Evolutionary conservation across 768 basidiomycete genomes (phyloP).

Genomic region (Peribolospora kevripleyi): DNA sequence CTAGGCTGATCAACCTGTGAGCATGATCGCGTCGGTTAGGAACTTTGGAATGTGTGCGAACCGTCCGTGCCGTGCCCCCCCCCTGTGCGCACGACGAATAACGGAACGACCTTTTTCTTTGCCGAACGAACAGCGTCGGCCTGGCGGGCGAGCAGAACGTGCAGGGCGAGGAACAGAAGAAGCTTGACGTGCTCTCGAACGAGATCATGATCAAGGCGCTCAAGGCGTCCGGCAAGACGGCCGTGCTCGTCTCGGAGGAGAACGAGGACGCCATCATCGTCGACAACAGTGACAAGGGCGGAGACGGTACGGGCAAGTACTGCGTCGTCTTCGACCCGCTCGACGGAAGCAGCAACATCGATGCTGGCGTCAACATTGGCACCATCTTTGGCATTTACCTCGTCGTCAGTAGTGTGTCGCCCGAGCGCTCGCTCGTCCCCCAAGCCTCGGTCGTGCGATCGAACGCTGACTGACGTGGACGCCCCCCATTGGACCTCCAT

Average conservation of each 20-base stretch:
- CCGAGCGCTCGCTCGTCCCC: background rate
- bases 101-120: background rate
- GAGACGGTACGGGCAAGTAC: constrained; percentile 28
- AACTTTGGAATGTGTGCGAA: background rate
- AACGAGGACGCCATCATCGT: constrained; percentile 57
- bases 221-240: constrained; percentile 82
- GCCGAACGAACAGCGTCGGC: constrained; percentile 44
- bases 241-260: constrained; percentile 77
- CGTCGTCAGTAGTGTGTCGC: constrained; percentile 33
- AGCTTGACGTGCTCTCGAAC: constrained; percentile 87
- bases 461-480: background rate
- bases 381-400: constrained; percentile 95
- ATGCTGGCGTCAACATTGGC: constrained; percentile 92
- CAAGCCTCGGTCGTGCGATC: background rate
- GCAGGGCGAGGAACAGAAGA: constrained; percentile 98
- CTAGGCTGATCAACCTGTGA: constrained; percentile 86
- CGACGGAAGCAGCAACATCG: constrained; percentile 89
- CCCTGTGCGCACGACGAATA: background rate
- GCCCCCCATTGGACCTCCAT: too few relatives aligned
- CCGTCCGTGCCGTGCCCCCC: background rate
- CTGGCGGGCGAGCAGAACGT: constrained; percentile 90
- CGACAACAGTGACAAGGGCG: constrained; percentile 53
- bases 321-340: constrained; percentile 97
- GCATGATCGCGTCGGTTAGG: constrained; percentile 17
- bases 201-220: constrained; percentile 99